phyloP scores from a whole-genome alignment of 352 stramenopile genomes.

The Pythium volutum region DNA sequence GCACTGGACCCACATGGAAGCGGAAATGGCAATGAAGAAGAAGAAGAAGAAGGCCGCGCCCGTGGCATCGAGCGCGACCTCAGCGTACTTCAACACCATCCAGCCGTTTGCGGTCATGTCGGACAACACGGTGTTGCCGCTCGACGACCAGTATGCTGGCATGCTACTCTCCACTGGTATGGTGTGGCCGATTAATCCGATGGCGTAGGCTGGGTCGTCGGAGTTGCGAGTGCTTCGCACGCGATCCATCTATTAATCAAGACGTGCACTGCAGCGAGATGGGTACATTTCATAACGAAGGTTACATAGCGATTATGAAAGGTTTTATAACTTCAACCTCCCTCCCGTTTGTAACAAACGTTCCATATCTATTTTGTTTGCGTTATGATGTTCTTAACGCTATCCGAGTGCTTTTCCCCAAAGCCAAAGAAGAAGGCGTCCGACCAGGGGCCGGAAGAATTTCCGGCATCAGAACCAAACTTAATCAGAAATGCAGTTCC shows the following conservation, averaged over 20 bases:
- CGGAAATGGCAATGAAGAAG: constrained; percentile 23
- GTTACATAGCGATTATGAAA: not conserved
- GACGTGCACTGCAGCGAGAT: constrained; percentile 5
- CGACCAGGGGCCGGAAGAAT: too few species aligned
- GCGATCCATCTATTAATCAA: too few species aligned
- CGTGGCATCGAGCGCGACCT: constrained; percentile 16
- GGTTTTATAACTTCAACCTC: constrained; percentile 14
- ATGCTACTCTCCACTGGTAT: constrained; percentile 5
- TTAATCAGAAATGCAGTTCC: too few species aligned
- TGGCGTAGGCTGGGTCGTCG: constrained; percentile 11
- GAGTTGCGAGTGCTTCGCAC: not conserved
- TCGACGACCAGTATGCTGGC: constrained; percentile 31
- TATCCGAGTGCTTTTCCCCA: too few species aligned
- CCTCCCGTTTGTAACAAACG: not conserved
- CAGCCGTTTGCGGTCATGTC: constrained; percentile 29
- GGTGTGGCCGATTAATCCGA: constrained; percentile 28
- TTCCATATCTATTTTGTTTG: too few species aligned
- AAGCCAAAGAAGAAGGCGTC: too few species aligned
- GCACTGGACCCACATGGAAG: constrained; percentile 26
- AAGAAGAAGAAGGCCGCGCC: constrained; percentile 25
- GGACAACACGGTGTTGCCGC: constrained; percentile 23
- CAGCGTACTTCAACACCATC: constrained; percentile 31
- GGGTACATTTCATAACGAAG: constrained; percentile 11
- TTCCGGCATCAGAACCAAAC: too few species aligned
- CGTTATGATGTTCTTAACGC: constrained; percentile 6